Conservation (phyloP, 2,329 filamentous ascomycete species). For the Aspergillus fischeri region DNA sequence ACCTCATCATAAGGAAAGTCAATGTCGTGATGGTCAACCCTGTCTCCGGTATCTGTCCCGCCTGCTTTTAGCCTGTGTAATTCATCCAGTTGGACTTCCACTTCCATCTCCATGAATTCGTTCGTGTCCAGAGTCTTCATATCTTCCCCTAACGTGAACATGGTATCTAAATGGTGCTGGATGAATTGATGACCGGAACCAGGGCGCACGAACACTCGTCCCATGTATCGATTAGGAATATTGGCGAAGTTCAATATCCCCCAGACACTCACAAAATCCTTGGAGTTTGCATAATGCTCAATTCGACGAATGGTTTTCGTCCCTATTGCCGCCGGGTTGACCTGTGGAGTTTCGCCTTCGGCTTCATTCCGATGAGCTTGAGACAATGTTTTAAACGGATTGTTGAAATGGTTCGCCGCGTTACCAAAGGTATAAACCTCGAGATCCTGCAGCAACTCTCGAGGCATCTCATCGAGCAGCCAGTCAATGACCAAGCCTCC, state of each 20-base stretch:
- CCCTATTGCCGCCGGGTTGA: not conserved
- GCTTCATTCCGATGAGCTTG: not conserved
- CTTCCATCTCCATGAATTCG: conserved; percentile 32
- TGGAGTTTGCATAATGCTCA: conserved; percentile 73
- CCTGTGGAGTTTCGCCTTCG: not conserved
- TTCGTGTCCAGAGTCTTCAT: conserved; percentile 26
- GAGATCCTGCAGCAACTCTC: conserved; percentile 61
- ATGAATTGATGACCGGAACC: conserved; percentile 42
- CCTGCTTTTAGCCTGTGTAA: not conserved
- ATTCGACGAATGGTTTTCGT: conserved; percentile 60
- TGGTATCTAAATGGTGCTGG: conserved; percentile 42
- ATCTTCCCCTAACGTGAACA: conserved; percentile 37
- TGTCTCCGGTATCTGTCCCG: not conserved
- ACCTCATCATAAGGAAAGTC: conserved; percentile 2
- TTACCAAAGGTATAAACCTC: conserved; percentile 75
- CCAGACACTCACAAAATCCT: conserved; percentile 70
- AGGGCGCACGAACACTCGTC: conserved; percentile 45
- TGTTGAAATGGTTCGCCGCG: conserved; percentile 78
- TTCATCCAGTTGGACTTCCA: conserved; percentile 12
- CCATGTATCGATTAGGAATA: conserved; percentile 46
- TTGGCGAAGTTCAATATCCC: conserved; percentile 66
- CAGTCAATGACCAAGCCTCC: conserved; percentile 70
- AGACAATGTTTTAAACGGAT: conserved; percentile 52
- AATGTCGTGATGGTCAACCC: not conserved
- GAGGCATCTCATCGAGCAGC: conserved; percentile 67